Base-by-base conservation (phyloP, 495 filamentous ascomycete genomes). In the Lasiosphaeris hirsuta region DNA sequence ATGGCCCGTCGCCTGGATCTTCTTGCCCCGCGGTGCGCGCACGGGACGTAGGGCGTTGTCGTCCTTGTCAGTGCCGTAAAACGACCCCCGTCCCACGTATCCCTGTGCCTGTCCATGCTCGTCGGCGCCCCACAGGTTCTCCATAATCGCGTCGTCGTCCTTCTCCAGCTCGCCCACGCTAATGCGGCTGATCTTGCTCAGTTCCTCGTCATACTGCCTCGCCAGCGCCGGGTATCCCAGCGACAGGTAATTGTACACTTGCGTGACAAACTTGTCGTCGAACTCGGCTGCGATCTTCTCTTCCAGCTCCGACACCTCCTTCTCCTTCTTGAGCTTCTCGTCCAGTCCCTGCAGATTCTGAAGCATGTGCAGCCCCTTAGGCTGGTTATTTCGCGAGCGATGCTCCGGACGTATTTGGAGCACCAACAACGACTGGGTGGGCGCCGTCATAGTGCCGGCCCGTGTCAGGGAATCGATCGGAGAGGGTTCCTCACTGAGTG, bases 221-320 rank as follows among this genome's bases (percentile, higher is more conserved):
- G 91, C 92, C 23, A 92, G 79, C 13, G 88, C 84, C 7, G 92
- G 90, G 68, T 95, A 97, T 3, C 92, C 92, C 17, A 97, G 81
- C 1, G 90, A 95, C 11, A 97, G 78, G 72, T 97, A 97, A 67
- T 97, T 96, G 76, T 92, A 97, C 14, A 97, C 90, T 70, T 97
- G 92, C 3, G 90, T 95, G 40, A 96, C 83, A 72, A 96, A 93
- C n/a, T 72, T 78, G 69, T 96, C 90, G 56, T 85, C 69, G 62
- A 92, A 91, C 65, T 94, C 90, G 46, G 76, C 71, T 10, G 83
- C 75, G 39, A 88, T 78, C 35, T 76, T 65, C 40, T 84, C 78
- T 58, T 80, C 78, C 13, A 72, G 65, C 53, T 75, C 74, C n/a
- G 72, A 68, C 8, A 75, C 72, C 44, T 74, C 78, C 59, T 77